A percentile compares a stretch with the other conserved stretches of the same genome.
These are phyloP conservation scores for Glycine tomentella DNA, from an alignment of 306 rosid genomes.

Conservation along the genomic window DNA sequence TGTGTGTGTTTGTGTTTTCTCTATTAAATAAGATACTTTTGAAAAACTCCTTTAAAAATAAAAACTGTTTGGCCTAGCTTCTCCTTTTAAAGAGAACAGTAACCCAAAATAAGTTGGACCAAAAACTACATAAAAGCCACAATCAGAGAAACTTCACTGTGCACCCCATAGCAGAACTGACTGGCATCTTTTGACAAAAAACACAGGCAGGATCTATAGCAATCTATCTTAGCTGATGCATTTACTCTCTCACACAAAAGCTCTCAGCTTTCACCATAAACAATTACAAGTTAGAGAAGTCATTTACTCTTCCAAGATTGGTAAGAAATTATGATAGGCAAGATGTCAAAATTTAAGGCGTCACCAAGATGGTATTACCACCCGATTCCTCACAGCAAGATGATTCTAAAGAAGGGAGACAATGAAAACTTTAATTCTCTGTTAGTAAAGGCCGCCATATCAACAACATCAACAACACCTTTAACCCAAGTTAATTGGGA, in stretches of 20 bases:
- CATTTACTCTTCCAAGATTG: not conserved
- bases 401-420: constrained; percentile 23
- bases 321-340: constrained; percentile 31
- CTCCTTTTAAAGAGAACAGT: not conserved
- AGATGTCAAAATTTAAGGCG: constrained; percentile 14
- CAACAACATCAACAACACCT: too few species aligned
- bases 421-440: not conserved
- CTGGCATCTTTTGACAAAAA: constrained; percentile 33
- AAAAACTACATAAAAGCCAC: constrained; percentile 12
- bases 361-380: constrained; percentile 23
- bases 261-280: constrained; percentile 39
- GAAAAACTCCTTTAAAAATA: not conserved
- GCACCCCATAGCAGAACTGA: constrained; percentile 41
- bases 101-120: not conserved
- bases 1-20: not conserved
- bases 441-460: not conserved
- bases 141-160: constrained; percentile 1
- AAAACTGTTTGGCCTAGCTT: not conserved
- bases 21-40: not conserved
- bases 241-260: constrained; percentile 41
- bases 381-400: constrained; percentile 22
- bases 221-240: constrained; percentile 39
- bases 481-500: too few species aligned
- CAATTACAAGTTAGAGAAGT: constrained; percentile 43
- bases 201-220: constrained; percentile 43